Evolutionary conservation across 805 yeast species (phyloP).

Genomic region (Nakazawaea wickerhamii): DNA sequence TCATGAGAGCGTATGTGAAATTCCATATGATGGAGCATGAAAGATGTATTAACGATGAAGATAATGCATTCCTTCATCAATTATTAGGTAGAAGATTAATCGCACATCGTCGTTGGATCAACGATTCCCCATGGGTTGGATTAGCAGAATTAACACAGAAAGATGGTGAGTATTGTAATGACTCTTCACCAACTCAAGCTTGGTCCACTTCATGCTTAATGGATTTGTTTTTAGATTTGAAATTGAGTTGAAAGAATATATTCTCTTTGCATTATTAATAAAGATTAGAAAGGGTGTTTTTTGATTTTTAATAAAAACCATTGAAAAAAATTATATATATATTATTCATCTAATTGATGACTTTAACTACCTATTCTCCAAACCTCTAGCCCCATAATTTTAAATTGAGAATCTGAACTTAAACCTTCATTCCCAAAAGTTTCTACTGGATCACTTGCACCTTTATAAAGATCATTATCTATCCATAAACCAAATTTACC

Average conservation of each 20-base stretch:
- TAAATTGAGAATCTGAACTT: slow-evolving; percentile 54
- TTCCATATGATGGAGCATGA: slow-evolving; percentile 41
- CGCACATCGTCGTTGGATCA: slow-evolving; percentile 66
- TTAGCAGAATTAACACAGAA: slow-evolving; percentile 88
- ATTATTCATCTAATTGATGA: neutral
- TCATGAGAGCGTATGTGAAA: slow-evolving; percentile 66
- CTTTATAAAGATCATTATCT: slow-evolving; percentile 65
- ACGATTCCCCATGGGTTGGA: slow-evolving; percentile 87
- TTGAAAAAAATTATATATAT: slow-evolving; percentile 10
- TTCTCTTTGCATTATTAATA: neutral
- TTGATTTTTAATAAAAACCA: neutral
- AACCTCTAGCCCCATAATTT: slow-evolving; percentile 71
- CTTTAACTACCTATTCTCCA: slow-evolving; percentile 64
- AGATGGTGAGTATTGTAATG: slow-evolving; percentile 74
- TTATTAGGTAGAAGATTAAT: slow-evolving; percentile 55
- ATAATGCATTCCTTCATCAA: slow-evolving; percentile 43
- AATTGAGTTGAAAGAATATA: neutral
- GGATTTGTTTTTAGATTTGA: slow-evolving; percentile 67
- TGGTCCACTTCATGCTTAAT: slow-evolving; percentile 89
- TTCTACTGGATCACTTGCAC: slow-evolving; percentile 71
- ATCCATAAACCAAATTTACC: slow-evolving; percentile 93
- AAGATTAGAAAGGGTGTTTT: too few relatives aligned
- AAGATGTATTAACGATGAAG: slow-evolving; percentile 27
- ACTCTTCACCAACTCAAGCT: slow-evolving; percentile 94
- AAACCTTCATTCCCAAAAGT: slow-evolving; percentile 90